These are phyloP conservation scores for Pharnaceum exiguum DNA, from an alignment of 148 eudicot genomes.

Conservation along the genomic window DNA sequence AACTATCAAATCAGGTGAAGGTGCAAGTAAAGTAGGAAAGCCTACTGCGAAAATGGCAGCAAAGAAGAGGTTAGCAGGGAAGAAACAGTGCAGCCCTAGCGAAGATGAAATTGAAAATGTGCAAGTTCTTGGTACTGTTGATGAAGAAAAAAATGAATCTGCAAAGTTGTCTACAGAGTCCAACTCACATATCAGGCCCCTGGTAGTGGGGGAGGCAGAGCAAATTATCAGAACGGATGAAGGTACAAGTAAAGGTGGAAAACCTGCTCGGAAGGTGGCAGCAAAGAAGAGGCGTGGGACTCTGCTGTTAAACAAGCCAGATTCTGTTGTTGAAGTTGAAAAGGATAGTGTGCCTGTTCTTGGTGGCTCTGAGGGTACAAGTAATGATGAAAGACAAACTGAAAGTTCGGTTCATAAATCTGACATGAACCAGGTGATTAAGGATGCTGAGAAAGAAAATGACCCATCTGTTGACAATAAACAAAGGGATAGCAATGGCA, in stretches of 20 bases:
- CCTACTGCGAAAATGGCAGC: too few relatives aligned
- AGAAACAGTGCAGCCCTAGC: too few relatives aligned
- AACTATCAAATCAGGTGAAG: too few relatives aligned
- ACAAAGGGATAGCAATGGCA: slow-evolving; percentile 21
- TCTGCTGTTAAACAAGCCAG: slow-evolving; percentile 21
- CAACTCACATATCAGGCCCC: slow-evolving; percentile 10
- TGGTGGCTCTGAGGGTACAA: slow-evolving; percentile 5
- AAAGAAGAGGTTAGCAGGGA: too few relatives aligned
- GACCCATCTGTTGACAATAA: slow-evolving; percentile 1
- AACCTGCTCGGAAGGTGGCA: slow-evolving; percentile 7
- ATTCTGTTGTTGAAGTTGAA: slow-evolving; percentile 31
- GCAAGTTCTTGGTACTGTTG: too few relatives aligned
- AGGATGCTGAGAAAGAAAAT: slow-evolving; percentile 7
- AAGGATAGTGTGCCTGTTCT: slow-evolving; percentile 43
- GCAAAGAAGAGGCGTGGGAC: slow-evolving; percentile 28
- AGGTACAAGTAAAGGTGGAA: slow-evolving; percentile 24
- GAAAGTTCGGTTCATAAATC: slow-evolving; percentile 11
- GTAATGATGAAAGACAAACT: background rate
- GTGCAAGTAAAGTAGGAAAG: too few relatives aligned
- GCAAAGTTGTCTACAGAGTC: too few relatives aligned
- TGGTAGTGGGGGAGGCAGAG: background rate
- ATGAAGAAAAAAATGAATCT: too few relatives aligned
- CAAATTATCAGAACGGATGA: slow-evolving; percentile 1
- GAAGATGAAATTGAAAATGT: too few relatives aligned
- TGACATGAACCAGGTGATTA: background rate